These are phyloP conservation scores for Starmerella powellii DNA, from an alignment of 805 yeast species.

Conservation along the genomic window DNA sequence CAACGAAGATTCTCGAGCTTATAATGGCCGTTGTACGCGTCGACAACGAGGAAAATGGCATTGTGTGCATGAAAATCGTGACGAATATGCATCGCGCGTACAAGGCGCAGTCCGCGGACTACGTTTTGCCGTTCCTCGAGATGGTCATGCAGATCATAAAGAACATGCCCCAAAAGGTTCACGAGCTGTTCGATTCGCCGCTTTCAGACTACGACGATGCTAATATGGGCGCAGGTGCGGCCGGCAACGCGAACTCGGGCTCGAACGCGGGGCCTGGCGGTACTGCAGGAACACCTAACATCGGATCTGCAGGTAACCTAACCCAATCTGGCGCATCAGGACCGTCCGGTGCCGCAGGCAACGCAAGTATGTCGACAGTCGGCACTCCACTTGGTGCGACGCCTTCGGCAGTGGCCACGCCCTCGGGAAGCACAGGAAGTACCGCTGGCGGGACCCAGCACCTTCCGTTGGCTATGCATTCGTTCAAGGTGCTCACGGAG, in stretches of 20 bases:
- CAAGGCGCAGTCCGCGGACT: constrained; percentile 51
- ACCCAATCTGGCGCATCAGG: not conserved
- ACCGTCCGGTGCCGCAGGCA: no score
- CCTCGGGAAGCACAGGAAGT: not conserved
- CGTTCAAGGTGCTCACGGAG: constrained; percentile 87
- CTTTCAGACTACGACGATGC: not conserved
- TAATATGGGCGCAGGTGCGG: no score
- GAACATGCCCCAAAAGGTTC: constrained; percentile 65
- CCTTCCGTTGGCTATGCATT: constrained; percentile 54
- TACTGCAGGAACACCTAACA: constrained; percentile 2
- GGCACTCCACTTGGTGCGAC: not conserved
- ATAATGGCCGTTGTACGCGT: constrained; percentile 48
- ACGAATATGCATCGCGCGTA: constrained; percentile 78
- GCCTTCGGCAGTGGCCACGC: not conserved
- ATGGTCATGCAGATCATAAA: constrained; percentile 64
- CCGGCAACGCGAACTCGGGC: no score
- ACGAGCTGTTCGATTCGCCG: constrained; percentile 45
- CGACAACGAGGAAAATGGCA: constrained; percentile 95
- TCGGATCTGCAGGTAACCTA: constrained; percentile 34
- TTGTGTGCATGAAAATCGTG: constrained; percentile 73
- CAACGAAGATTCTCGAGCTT: constrained; percentile 45
- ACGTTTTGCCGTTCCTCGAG: constrained; percentile 68
- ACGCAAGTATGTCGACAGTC: not conserved
- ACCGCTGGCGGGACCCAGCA: not conserved
- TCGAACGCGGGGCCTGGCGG: not conserved